These are phyloP conservation scores for Amesomyces nigricolor DNA, from an alignment of 2,329 filamentous ascomycete genomes.

Conservation along the genomic window DNA sequence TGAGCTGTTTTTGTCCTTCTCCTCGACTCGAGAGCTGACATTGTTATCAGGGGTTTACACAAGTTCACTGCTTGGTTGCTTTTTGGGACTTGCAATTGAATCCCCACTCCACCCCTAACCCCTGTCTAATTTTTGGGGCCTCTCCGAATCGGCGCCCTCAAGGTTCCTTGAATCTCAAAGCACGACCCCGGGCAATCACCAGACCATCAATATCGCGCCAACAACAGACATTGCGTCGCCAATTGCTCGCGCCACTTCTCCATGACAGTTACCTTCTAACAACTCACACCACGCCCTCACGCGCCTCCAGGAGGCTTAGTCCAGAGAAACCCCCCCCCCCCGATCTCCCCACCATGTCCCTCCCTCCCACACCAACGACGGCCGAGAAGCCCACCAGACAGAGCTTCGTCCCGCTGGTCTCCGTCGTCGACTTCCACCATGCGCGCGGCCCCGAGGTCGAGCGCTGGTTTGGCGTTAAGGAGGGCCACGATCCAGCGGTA, in stretches of 20 bases:
- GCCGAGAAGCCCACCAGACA: not conserved
- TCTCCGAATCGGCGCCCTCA: slow-evolving; percentile 4
- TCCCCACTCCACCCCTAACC: not conserved
- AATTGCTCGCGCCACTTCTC: not conserved
- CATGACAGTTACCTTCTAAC: not conserved
- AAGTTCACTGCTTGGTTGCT: too few relatives aligned
- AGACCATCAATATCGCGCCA: not conserved
- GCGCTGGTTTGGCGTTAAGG: slow-evolving; percentile 73
- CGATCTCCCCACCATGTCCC: slow-evolving; percentile 1
- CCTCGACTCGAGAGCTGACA: too few relatives aligned
- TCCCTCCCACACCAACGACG: slow-evolving; percentile 14
- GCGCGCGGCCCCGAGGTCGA: slow-evolving; percentile 88
- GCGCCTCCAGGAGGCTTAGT: not conserved
- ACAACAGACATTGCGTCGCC: not conserved
- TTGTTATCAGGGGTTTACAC: too few relatives aligned
- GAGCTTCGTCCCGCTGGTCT: slow-evolving; percentile 62
- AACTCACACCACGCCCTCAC: not conserved
- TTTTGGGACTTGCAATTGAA: too few relatives aligned
- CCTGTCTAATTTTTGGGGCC: slow-evolving; percentile 1
- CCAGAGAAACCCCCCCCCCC: not conserved
- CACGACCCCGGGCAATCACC: too few relatives aligned
- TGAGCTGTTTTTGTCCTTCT: not conserved
- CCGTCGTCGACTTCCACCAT: slow-evolving; percentile 81
- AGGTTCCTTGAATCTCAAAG: not conserved
- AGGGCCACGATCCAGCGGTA: slow-evolving; percentile 69